These are phyloP conservation scores for Melaleuca alternifolia DNA, from an alignment of 345 rosid genomes.

Conservation along the genomic window DNA sequence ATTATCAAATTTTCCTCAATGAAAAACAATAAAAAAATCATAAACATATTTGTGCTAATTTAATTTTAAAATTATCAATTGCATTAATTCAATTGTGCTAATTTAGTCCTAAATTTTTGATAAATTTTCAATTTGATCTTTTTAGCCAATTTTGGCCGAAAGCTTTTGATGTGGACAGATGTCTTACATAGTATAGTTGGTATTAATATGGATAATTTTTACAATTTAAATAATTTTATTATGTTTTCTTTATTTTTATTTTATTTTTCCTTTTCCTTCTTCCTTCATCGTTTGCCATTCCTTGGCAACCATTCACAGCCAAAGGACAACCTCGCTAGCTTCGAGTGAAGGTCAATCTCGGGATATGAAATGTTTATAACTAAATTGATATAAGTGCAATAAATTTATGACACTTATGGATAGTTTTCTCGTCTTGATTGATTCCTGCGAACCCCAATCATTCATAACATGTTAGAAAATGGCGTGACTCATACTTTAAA, in stretches of 20 bases:
- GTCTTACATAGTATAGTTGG: no score
- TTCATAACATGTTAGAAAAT: neutral
- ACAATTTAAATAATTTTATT: no score
- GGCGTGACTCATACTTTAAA: neutral
- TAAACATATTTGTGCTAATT: rapidly evolving
- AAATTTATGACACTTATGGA: no score
- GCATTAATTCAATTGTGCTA: no score
- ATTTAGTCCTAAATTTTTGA: rapidly evolving
- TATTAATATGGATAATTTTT: rapidly evolving
- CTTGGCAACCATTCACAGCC: rapidly evolving
- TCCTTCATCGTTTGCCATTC: neutral
- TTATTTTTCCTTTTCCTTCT: neutral
- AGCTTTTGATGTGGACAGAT: rapidly evolving
- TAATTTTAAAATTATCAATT: no score
- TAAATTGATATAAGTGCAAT: rapidly evolving
- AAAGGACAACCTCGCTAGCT: neutral
- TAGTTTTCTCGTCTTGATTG: no score
- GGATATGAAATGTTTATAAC: rapidly evolving
- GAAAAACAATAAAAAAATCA: neutral
- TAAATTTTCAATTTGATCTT: neutral
- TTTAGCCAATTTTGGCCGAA: rapidly evolving
- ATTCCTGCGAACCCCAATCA: no score
- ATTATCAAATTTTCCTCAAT: neutral
- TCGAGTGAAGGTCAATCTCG: rapidly evolving
- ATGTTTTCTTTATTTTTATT: neutral